Evolutionary conservation across 345 rosid species (phyloP).

Genomic region (Adansonia digitata): DNA sequence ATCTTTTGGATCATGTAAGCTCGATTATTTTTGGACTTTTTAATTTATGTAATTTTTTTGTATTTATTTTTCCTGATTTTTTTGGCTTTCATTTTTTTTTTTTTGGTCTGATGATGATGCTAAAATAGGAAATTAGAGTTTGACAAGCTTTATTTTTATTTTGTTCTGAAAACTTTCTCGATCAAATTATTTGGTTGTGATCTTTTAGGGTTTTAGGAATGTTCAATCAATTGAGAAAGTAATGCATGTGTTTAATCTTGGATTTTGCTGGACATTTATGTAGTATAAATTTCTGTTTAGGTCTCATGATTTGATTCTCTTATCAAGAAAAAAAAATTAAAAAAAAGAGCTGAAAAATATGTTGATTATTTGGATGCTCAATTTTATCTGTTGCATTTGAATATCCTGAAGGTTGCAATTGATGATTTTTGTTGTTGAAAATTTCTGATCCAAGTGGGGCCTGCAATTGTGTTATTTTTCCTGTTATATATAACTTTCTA

Average conservation of each 20-base stretch:
- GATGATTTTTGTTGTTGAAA: background rate
- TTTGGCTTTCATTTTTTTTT: background rate
- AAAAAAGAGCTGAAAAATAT: background rate
- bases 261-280: background rate
- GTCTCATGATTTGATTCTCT: background rate
- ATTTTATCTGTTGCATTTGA: background rate
- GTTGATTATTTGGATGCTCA: background rate
- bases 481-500: background rate
- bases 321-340: no score
- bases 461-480: constrained; percentile 7
- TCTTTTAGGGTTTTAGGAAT: constrained; percentile 6
- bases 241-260: background rate
- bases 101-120: background rate
- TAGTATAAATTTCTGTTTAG: background rate
- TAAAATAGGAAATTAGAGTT: background rate
- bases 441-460: background rate
- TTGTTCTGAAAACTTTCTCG: background rate
- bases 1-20: constrained; percentile 43
- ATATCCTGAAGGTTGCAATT: background rate
- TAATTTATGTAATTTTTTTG: background rate
- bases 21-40: background rate
- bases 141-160: background rate
- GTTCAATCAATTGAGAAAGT: background rate
- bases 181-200: background rate
- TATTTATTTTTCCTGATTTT: background rate